Evolutionary conservation across 352 stramenopile genomes (phyloP), one percentile per base, ranked within the genome.

Genomic region (Pythium sukuiense): DNA sequence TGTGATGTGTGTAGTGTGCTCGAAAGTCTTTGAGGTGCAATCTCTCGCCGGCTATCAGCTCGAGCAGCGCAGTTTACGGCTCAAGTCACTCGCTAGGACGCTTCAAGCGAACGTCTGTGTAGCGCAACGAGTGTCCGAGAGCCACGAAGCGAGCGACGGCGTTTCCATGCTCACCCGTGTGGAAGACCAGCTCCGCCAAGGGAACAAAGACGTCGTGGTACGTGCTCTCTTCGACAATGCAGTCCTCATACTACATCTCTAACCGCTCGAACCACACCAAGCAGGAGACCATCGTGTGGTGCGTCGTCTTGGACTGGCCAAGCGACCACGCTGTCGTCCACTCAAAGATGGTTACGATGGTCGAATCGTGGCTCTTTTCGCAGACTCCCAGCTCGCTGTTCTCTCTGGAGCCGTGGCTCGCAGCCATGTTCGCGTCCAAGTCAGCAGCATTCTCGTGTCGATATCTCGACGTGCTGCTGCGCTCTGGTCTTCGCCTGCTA

Each of bases 241-340:
- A 24, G 20, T 24, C 20, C 20, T 24, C 20, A 24, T 24, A 24
- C 20, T 0, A 0, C 20, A 24, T 24, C 20, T 24, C 20, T 24
- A 24, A 24, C 20, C 20, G 20, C 20, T 24, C 20, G 20, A 24
- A 24, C 20, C 20, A 24, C 20, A 24, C 20, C 20, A 24, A 24
- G 30, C 33, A 71, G 65, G 65, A 71, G 29, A 49, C 59, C 0
- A 54, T 71, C 27, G 58, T 71, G 6, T 71, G 65, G 65, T 24
- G 50, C 3, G 53, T 33, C 0, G 57, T 67, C 20, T 20, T 67
- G 1, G 33, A 66, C n/a, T 66, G 65, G 58, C 52, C 58, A 7
- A 13, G 39, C 6, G 14, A 58, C 3, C 13, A 3, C 27, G 33
- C 20, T 2, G 32, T 55, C 14, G 46, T 53, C 27, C 39, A 9